Base-by-base conservation (phyloP, 1,139 yeast species). In the Candida sp. region DNA sequence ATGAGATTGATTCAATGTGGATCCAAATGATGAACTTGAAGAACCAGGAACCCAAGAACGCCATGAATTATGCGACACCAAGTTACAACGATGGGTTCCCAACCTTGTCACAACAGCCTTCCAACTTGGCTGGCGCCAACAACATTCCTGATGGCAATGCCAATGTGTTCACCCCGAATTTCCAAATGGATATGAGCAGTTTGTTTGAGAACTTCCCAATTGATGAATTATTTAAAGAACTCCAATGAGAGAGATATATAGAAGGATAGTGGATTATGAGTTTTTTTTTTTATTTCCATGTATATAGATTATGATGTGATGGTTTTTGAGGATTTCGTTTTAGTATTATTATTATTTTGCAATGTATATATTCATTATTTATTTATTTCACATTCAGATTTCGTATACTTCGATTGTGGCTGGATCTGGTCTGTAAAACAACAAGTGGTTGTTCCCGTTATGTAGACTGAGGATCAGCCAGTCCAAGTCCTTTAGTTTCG, bases 1-100 rank as follows among this genome's bases (percentile, higher is more conserved):
- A 64, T 31, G 62, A 63, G 44, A 57, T 68, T 44, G 73, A 69
- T 53, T 57, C 60, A 23, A 54, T 68, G 42, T 69, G 73, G 73
- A 48, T 69, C 41, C 69, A 63, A 48, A 66, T 68, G 69, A 62
- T 69, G 65, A 57, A 65, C 25, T 52, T 60, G 44, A 63, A 62
- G 51, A 60, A 62, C 44, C 61, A 57, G 12, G 54, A 54, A 44
- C 46, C 47, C 7, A 45, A 27, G 6, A 46, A 38, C 27, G 31
- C 17, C 22, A 28, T 43, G n/a, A 42, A 42, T 33, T 32, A 42
- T 35, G 38, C 44, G 6, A 22, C 32, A 4, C 43, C n/a, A 9
- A 41, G 26, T 33, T 28, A 7, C 25, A 22, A 35, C 32, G 46
- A 43, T 33, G 31, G 33, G 41, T 28, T 30, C 7, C 42, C 42